Evolutionary conservation across 371 early-diverging fungal genomes (phyloP), one percentile per base, ranked within the genome.

Genomic region (Capillidium heterosporum): DNA sequence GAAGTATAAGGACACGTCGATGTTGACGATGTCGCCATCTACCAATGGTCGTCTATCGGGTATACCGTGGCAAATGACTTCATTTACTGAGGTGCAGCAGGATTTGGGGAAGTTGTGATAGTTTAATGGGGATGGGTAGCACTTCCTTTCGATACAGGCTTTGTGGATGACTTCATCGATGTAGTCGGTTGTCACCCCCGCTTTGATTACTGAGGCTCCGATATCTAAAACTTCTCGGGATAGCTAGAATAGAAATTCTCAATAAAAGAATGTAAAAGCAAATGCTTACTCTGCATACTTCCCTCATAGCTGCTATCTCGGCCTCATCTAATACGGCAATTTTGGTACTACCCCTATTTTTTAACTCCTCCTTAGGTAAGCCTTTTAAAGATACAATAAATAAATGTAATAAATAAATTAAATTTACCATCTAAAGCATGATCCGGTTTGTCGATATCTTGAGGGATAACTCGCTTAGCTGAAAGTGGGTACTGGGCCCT

Each of bases 41-140:
- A 74, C 67, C 32, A 97, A 66, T 57, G 71, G 75, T 57, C 91
- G 85, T 55, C 75, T 63, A 68, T 95, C 95, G 1, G 95, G 95
- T 56, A 95, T 89, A 49, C 95, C 91, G 62, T 86, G 88, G 35
- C 87, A 87, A 61, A 90, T 85, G 32, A 84, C 81, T 70, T 80
- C 80, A 58, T 80, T 80, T 27, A 80, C 71, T 13, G 80, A 80
- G 15, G 89, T 93, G 77, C 95, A 94, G 63, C 84, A 78, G 15
- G 91, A 85, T 62, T 88, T 88, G 17, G 94, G 93, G 65, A 91
- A 94, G 21, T 81, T 74, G 65, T 84, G 76, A 72, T 95, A 94
- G 74, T 94, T 93, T 56, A 95, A 70, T 29, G 95, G 91, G 0
- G 94, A 94, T 31, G 97, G 97, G 66, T 97, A 97, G 5, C 80